A percentile compares a stretch with the other conserved stretches of the same genome.
Evolutionary conservation across 116 monocot species (phyloP).

Genomic region (Papilionanthe hybrid): DNA sequence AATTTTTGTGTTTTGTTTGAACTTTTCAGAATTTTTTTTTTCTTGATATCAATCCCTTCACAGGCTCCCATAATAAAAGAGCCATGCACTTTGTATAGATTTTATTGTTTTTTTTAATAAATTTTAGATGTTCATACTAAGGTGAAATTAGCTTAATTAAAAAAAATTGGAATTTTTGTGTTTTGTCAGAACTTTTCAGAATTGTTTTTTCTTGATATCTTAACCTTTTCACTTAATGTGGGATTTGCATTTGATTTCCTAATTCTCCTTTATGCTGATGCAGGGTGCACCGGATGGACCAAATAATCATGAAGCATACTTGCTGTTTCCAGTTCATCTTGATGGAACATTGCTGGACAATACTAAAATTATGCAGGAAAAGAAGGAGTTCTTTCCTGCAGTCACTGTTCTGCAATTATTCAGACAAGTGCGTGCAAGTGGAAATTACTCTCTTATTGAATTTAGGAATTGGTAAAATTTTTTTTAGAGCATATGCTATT

Average conservation of each 20-base stretch:
- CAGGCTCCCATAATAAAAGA: neutral
- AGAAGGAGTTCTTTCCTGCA: conserved; percentile 81
- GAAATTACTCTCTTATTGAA: conserved; percentile 3
- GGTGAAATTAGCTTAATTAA: neutral
- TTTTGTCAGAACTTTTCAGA: neutral
- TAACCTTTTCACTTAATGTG: neutral
- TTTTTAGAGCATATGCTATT: neutral
- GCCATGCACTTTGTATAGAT: neutral
- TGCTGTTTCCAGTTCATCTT: conserved; percentile 87
- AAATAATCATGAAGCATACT: conserved; percentile 68
- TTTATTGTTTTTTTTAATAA: neutral
- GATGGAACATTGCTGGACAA: conserved; percentile 88
- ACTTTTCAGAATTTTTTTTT: neutral
- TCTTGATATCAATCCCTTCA: neutral
- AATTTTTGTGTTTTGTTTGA: neutral
- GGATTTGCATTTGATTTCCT: neutral
- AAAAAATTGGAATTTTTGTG: neutral
- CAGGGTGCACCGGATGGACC: conserved; percentile 54
- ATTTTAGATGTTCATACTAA: neutral
- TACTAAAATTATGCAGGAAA: conserved; percentile 64
- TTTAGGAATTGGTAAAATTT: neutral
- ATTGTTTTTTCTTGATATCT: neutral
- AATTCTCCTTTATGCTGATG: neutral
- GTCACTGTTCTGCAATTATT: conserved; percentile 74
- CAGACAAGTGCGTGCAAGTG: conserved; percentile 53